Conservation (phyloP, 352 stramenopile species). For the Bremia lactucae region DNA sequence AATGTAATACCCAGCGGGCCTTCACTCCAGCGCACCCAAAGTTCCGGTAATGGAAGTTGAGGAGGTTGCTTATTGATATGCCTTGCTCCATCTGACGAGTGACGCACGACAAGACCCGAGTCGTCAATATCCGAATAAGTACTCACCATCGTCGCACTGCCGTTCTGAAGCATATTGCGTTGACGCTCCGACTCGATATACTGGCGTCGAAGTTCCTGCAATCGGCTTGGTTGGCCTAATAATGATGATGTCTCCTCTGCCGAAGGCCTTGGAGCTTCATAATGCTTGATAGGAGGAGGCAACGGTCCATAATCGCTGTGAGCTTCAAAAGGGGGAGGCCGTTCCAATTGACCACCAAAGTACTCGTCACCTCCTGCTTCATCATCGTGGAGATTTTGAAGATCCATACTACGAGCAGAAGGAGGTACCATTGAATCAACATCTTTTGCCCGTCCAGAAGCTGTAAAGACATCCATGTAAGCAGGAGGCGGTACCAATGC, state of each 20-base stretch:
- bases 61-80: constrained; percentile 1
- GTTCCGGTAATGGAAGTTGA: constrained; percentile 36
- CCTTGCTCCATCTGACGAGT: constrained; percentile 5
- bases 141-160: constrained; percentile 31
- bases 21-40: constrained; percentile 65
- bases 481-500: constrained; percentile 31
- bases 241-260: constrained; percentile 10
- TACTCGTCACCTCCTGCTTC: constrained; percentile 11
- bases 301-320: constrained; percentile 8
- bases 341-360: constrained; percentile 13
- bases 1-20: constrained; percentile 72
- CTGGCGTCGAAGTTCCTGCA: constrained; percentile 49
- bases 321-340: constrained; percentile 22
- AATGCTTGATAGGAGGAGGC: constrained; percentile 11
- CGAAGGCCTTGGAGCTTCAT: constrained; percentile 5
- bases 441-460: constrained; percentile 28
- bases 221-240: constrained; percentile 18
- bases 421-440: constrained; percentile 2
- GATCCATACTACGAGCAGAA: constrained; percentile 14
- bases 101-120: constrained; percentile 41
- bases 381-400: constrained; percentile 18
- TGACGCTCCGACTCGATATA: constrained; percentile 59
- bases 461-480: constrained; percentile 46
- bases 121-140: constrained; percentile 67
- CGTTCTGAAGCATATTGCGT: constrained; percentile 31